Percentiles rank a stretch among this genome's conserved stretches.
These are phyloP conservation scores for Pseudoturritis turrita DNA, from an alignment of 345 rosid genomes.

Conservation along the genomic window DNA sequence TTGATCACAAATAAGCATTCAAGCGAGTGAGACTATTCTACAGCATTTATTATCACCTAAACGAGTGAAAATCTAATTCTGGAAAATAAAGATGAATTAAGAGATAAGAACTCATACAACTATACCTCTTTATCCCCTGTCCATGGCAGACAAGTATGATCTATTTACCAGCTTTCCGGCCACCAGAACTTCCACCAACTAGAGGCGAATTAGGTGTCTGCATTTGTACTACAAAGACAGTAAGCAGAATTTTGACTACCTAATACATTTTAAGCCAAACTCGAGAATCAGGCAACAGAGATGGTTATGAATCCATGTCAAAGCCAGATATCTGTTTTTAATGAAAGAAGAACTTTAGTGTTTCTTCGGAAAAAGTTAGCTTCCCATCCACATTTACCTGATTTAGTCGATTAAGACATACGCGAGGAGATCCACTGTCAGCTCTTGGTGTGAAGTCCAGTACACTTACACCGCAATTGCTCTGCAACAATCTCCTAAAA, in stretches of 20 bases:
- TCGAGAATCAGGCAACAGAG: background rate
- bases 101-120: too few relatives aligned
- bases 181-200: too few relatives aligned
- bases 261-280: background rate
- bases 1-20: too few relatives aligned
- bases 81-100: too few relatives aligned
- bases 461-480: slow-evolving; percentile 91
- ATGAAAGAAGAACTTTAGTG: background rate
- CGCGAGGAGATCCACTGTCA: slow-evolving; percentile 61
- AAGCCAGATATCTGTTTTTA: background rate
- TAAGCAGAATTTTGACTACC: slow-evolving; percentile 19
- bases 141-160: too few relatives aligned
- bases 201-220: too few relatives aligned
- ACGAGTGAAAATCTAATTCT: too few relatives aligned
- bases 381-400: slow-evolving; percentile 46
- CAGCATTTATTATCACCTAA: too few relatives aligned
- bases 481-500: slow-evolving; percentile 83
- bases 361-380: background rate
- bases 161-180: too few relatives aligned
- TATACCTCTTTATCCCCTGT: too few relatives aligned
- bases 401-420: slow-evolving; percentile 83
- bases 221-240: slow-evolving; percentile 27
- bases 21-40: too few relatives aligned
- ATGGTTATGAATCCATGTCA: background rate
- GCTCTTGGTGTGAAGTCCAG: slow-evolving; percentile 65